These are phyloP conservation scores for Puccinellia tenuiflora DNA, from an alignment of 176 grass and related monocot genomes.

Conservation along the genomic window DNA sequence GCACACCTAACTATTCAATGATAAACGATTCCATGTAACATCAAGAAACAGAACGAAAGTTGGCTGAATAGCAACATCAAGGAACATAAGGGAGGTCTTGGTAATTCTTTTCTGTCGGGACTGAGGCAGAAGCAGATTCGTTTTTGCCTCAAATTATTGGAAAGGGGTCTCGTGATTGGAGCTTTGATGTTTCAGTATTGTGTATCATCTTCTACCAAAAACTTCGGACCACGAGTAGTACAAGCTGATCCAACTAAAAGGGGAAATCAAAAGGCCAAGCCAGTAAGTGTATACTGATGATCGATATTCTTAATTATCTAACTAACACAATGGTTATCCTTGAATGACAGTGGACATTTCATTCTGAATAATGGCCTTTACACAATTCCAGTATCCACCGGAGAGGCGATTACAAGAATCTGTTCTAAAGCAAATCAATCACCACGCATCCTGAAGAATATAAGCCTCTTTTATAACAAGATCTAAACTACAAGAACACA, in stretches of 20 bases:
- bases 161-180: background rate
- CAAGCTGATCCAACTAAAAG: background rate
- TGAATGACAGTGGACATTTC: background rate
- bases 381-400: background rate
- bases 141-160: constrained; percentile 3
- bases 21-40: constrained; percentile 12
- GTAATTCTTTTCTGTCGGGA: background rate
- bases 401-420: background rate
- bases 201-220: background rate
- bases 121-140: background rate
- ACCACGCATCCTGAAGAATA: background rate
- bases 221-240: background rate
- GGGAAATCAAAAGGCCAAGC: background rate
- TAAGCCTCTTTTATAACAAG: background rate
- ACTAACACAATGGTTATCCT: background rate
- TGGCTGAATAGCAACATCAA: constrained; percentile 1
- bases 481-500: background rate
- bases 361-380: background rate
- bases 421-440: background rate
- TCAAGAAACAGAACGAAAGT: constrained; percentile 11
- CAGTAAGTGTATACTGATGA: background rate
- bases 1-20: background rate
- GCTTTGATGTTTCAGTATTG: background rate
- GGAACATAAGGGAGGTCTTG: background rate
- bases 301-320: background rate